Evolutionary conservation across 2,329 filamentous ascomycete species (phyloP).

Genomic region (Aspergillus fijiensis): DNA sequence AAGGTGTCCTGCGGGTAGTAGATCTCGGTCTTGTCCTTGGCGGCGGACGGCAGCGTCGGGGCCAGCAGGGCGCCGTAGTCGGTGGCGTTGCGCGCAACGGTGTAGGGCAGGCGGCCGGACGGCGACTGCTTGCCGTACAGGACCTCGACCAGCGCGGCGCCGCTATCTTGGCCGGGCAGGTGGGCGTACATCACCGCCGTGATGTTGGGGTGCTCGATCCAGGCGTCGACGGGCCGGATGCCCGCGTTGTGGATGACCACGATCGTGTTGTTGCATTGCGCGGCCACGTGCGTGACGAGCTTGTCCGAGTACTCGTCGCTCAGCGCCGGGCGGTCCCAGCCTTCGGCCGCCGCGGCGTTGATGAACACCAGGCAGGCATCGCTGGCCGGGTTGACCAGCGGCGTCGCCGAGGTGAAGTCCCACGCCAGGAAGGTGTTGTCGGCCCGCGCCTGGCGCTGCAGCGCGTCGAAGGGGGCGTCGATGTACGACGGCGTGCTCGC

Average conservation of each 20-base stretch:
- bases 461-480: conserved; percentile 56
- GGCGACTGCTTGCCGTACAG: conserved; percentile 52
- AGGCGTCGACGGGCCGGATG: conserved; percentile 54
- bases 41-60: background rate
- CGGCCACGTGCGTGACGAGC: conserved; percentile 57
- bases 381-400: conserved; percentile 45
- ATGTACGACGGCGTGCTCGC: conserved; percentile 50
- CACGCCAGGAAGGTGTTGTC: conserved; percentile 60
- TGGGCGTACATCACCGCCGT: conserved; percentile 64
- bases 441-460: conserved; percentile 52
- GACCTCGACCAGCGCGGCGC: conserved; percentile 54
- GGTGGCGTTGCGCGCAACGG: conserved; percentile 54
- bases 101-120: conserved; percentile 49
- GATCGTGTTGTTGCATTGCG: conserved; percentile 61
- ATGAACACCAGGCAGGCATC: conserved; percentile 55
- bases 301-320: conserved; percentile 49
- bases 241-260: conserved; percentile 66
- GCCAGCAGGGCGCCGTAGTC: conserved; percentile 50
- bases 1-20: conserved; percentile 13
- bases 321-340: conserved; percentile 35
- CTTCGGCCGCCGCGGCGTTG: conserved; percentile 49
- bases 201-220: conserved; percentile 62
- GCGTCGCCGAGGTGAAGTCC: conserved; percentile 55
- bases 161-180: conserved; percentile 62
- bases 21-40: background rate